phyloP scores from a whole-genome alignment of 495 filamentous ascomycete species.

The Trichoderma orchidacearum region DNA sequence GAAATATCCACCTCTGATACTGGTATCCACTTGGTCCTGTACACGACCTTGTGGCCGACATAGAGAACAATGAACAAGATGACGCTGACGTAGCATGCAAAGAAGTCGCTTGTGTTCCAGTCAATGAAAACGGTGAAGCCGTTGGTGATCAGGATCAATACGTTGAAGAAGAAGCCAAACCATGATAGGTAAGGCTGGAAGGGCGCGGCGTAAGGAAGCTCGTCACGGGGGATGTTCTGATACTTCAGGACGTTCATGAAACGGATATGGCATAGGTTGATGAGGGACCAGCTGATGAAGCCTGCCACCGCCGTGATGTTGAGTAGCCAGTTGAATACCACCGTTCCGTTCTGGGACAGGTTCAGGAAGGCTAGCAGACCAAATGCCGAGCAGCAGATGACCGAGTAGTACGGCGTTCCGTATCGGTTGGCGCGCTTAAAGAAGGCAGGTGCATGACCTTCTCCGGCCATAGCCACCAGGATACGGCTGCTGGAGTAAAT shows the following conservation, averaged over 20 bases:
- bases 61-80: constrained; percentile 48
- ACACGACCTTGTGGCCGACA: constrained; percentile 40
- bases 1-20: constrained; percentile 16
- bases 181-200: constrained; percentile 45
- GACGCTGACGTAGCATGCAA: constrained; percentile 47
- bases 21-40: constrained; percentile 11
- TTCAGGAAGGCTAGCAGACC: constrained; percentile 44
- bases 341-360: constrained; percentile 26
- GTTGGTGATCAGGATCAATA: constrained; percentile 52
- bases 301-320: constrained; percentile 55
- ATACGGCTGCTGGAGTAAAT: constrained; percentile 52
- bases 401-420: constrained; percentile 30
- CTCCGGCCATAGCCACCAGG: constrained; percentile 46
- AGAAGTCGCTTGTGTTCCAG: constrained; percentile 45
- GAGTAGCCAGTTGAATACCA: constrained; percentile 43
- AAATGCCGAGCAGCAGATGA: constrained; percentile 23
- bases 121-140: constrained; percentile 55
- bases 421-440: constrained; percentile 19
- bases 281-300: constrained; percentile 52
- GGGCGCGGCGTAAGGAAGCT: constrained; percentile 42
- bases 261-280: constrained; percentile 43
- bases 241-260: constrained; percentile 46
- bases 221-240: constrained; percentile 37
- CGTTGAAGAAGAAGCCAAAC: constrained; percentile 49
- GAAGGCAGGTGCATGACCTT: constrained; percentile 44